A percentile compares a stretch with the other conserved stretches of the same genome.
These are phyloP conservation scores for Saturnispora gosingensis DNA, from an alignment of 805 yeast genomes.

Conservation along the genomic window DNA sequence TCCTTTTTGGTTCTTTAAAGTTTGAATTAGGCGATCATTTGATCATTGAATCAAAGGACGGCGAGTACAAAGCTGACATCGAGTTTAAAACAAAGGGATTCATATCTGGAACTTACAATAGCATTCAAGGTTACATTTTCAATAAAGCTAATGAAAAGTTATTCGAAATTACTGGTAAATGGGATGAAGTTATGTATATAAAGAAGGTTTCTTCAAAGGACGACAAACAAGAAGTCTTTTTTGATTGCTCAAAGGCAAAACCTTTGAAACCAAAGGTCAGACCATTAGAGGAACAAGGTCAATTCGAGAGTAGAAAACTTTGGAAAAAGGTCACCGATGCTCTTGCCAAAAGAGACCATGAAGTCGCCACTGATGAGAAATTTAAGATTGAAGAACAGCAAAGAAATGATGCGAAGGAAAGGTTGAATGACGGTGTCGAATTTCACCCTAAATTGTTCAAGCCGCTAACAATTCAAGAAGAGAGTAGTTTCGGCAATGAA, in stretches of 20 bases:
- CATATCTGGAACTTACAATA: constrained; percentile 85
- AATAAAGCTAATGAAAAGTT: constrained; percentile 47
- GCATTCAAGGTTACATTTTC: constrained; percentile 61
- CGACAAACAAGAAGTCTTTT: constrained; percentile 37
- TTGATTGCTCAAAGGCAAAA: constrained; percentile 49
- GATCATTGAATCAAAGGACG: constrained; percentile 53
- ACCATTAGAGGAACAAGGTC: constrained; percentile 71
- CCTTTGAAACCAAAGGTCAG: constrained; percentile 62
- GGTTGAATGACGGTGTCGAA: constrained; percentile 70
- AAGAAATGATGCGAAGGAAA: constrained; percentile 59
- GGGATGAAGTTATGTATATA: constrained; percentile 81
- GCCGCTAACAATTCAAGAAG: constrained; percentile 30
- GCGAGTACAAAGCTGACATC: constrained; percentile 55
- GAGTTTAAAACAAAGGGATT: constrained; percentile 95
- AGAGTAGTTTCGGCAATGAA: constrained; percentile 25
- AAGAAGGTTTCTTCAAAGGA: constrained; percentile 36
- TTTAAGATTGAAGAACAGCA: constrained; percentile 82
- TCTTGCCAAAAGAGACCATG: constrained; percentile 70
- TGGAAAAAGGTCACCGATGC: constrained; percentile 84
- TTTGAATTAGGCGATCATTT: constrained; percentile 91
- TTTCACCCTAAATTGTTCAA: constrained; percentile 75
- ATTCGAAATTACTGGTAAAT: constrained; percentile 68
- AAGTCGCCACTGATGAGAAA: constrained; percentile 80
- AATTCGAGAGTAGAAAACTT: constrained; percentile 67
- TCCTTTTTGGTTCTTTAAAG: constrained; percentile 80